Evolutionary conservation across 306 rosid species (phyloP).

Genomic region (Acacia acuminata): DNA sequence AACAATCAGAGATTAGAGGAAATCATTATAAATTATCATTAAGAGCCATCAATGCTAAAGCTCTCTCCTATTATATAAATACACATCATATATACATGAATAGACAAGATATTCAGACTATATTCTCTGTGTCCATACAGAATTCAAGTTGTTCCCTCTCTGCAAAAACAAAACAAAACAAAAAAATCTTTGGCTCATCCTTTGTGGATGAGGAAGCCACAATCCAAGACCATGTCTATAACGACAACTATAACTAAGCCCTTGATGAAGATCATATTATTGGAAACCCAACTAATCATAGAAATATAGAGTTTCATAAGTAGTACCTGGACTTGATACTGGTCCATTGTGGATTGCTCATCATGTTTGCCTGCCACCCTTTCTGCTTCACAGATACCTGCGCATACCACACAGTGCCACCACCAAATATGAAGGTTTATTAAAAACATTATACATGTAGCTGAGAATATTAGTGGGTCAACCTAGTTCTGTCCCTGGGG

Average conservation of each 20-base stretch:
- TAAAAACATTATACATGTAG: not conserved
- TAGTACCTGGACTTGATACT: constrained; percentile 64
- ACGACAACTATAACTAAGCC: not conserved
- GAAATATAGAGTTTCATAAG: constrained; percentile 52
- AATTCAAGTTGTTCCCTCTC: too few species aligned
- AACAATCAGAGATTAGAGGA: too few species aligned
- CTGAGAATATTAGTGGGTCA: not conserved
- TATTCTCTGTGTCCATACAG: too few species aligned
- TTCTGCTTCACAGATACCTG: constrained; percentile 60
- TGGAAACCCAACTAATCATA: constrained; percentile 4
- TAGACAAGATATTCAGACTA: too few species aligned
- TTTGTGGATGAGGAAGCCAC: not conserved
- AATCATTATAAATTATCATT: too few species aligned
- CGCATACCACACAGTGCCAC: constrained; percentile 56
- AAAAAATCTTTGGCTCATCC: too few species aligned
- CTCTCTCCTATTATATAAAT: too few species aligned
- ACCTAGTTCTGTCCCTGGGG: not conserved
- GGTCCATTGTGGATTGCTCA: constrained; percentile 64
- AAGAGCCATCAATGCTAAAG: too few species aligned
- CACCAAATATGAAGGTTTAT: not conserved
- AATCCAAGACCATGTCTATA: constrained; percentile 11
- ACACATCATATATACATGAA: too few species aligned
- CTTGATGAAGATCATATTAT: not conserved
- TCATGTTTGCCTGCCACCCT: constrained; percentile 66
- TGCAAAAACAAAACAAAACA: too few species aligned